A percentile compares a stretch with the other conserved stretches of the same genome.
These are phyloP conservation scores for Hypsizygus marmoreus DNA, from an alignment of 768 basidiomycete genomes.

Conservation along the genomic window DNA sequence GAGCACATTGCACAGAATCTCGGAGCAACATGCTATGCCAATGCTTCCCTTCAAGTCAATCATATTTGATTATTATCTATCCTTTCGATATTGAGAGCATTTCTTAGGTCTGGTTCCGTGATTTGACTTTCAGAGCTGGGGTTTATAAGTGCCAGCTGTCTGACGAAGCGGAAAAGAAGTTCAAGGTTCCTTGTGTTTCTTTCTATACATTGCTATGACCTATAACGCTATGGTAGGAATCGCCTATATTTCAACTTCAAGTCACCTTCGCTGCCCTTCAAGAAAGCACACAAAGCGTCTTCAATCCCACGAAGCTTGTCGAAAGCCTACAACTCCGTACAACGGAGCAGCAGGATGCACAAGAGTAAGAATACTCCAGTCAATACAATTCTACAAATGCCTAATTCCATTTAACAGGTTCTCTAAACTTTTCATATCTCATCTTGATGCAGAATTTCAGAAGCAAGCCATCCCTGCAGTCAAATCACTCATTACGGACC, in stretches of 20 bases:
- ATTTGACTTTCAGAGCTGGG: conserved; percentile 75
- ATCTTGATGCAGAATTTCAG: conserved; percentile 84
- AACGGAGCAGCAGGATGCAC: conserved; percentile 94
- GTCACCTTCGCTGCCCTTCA: conserved; percentile 87
- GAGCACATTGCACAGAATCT: conserved; percentile 90
- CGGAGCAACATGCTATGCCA: conserved; percentile 96
- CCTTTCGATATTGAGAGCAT: conserved; percentile 2
- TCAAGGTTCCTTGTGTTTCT: conserved; percentile 30
- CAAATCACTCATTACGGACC: conserved; percentile 69
- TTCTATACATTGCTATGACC: not conserved
- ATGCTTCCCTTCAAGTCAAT: conserved; percentile 86
- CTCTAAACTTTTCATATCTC: conserved; percentile 91
- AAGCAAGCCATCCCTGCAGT: conserved; percentile 70
- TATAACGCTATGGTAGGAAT: conserved; percentile 48
- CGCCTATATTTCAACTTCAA: conserved; percentile 78
- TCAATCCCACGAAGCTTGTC: conserved; percentile 84
- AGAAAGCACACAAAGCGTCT: conserved; percentile 64
- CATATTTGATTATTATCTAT: not conserved
- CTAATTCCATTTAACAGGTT: conserved; percentile 52
- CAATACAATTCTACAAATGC: not conserved
- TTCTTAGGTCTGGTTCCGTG: conserved; percentile 87
- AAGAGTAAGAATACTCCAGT: conserved; percentile 85
- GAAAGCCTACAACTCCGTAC: conserved; percentile 81
- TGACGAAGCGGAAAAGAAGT: conserved; percentile 45
- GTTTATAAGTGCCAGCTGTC: conserved; percentile 78